Percentiles rank a stretch among this genome's conserved stretches.
Evolutionary conservation across 116 monocot species (phyloP).

Genomic region (Zostera marina): DNA sequence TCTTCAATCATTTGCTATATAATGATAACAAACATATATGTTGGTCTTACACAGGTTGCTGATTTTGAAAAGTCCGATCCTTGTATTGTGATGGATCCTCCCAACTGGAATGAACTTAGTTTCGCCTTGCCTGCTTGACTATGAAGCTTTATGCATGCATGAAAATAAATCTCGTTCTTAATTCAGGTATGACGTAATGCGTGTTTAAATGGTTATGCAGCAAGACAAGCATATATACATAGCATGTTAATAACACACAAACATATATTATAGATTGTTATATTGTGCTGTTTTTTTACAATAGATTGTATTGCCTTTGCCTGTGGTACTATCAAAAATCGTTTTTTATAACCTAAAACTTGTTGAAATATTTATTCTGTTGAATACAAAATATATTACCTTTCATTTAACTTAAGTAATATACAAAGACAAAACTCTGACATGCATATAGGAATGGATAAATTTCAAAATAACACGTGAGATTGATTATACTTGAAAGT

Average conservation of each 20-base stretch:
- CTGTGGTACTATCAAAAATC: not conserved
- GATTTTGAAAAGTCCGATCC: slow-evolving; percentile 79
- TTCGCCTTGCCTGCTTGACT: slow-evolving; percentile 61
- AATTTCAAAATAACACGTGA: too few species aligned
- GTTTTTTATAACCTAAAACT: not conserved
- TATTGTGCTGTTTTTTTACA: too few species aligned
- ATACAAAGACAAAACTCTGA: too few species aligned
- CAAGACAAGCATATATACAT: not conserved
- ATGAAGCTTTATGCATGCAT: not conserved
- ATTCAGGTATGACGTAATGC: not conserved
- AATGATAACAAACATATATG: not conserved
- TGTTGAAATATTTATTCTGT: too few species aligned
- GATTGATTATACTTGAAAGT: too few species aligned
- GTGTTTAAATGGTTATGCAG: not conserved
- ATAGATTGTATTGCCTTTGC: not conserved
- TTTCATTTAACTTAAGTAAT: too few species aligned
- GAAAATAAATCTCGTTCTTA: not conserved
- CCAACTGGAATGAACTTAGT: slow-evolving; percentile 51
- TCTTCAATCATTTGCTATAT: not conserved
- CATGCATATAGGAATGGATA: too few species aligned
- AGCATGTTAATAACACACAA: not conserved
- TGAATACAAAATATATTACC: too few species aligned
- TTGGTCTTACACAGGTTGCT: slow-evolving; percentile 33
- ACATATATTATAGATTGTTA: not conserved
- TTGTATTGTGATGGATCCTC: slow-evolving; percentile 56